phyloP scores from a whole-genome alignment of 2,329 filamentous ascomycete genomes.

The Phialocephala sp. region DNA sequence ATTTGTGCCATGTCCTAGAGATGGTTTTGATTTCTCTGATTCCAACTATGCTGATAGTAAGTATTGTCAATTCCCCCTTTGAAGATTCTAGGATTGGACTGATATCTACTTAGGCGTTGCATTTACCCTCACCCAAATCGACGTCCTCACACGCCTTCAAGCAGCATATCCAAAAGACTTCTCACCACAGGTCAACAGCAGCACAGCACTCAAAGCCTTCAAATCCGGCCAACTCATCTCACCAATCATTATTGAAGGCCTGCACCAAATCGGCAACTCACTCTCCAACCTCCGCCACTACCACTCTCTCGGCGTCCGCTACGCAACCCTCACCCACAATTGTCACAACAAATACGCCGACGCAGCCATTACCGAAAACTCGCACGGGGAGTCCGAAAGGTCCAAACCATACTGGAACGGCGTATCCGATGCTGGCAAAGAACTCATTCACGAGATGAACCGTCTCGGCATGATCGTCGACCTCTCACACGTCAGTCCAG shows the following conservation, averaged over 20 bases:
- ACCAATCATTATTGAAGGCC: conserved; percentile 81
- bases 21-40: conserved; percentile 76
- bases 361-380: conserved; percentile 70
- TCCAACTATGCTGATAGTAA: conserved; percentile 71
- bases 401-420: conserved; percentile 70
- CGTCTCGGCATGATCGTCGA: conserved; percentile 94
- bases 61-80: too few relatives aligned
- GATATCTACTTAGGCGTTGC: conserved; percentile 56
- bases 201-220: conserved; percentile 67
- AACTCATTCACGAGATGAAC: conserved; percentile 88
- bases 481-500: conserved; percentile 76
- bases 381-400: conserved; percentile 39
- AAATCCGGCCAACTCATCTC: conserved; percentile 71
- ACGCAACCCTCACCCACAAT: conserved; percentile 90
- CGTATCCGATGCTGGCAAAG: conserved; percentile 71
- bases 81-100: conserved; percentile 10
- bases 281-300: conserved; percentile 76
- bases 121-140: conserved; percentile 76
- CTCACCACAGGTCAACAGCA: conserved; percentile 64
- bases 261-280: conserved; percentile 93
- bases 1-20: conserved; percentile 75
- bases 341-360: conserved; percentile 92
- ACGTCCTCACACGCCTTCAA: conserved; percentile 70
- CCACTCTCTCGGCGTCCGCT: conserved; percentile 80
- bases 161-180: conserved; percentile 71